Evolutionary conservation across 331 rosid genomes (phyloP).

Genomic region (Dryas integrifolia): DNA sequence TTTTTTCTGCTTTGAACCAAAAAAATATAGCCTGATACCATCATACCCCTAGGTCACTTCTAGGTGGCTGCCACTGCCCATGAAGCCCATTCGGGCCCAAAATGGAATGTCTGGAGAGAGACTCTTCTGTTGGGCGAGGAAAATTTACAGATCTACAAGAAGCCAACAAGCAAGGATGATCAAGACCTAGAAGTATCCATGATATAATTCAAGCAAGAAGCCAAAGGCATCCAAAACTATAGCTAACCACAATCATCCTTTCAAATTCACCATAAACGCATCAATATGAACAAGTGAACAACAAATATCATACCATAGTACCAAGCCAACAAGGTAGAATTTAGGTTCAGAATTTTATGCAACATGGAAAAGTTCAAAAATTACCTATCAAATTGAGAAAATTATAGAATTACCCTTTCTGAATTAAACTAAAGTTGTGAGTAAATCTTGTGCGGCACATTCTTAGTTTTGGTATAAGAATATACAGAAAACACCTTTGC

Average conservation of each 20-base stretch:
- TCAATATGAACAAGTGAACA: no score
- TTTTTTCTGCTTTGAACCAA: conserved; percentile 25
- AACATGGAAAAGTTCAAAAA: background rate
- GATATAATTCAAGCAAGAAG: background rate
- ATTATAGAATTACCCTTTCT: background rate
- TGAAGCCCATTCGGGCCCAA: conserved; percentile 82
- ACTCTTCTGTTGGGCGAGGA: conserved; percentile 72
- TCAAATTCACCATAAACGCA: no score
- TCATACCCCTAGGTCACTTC: conserved; percentile 67
- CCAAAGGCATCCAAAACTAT: no score
- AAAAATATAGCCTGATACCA: conserved; percentile 22
- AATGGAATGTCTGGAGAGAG: conserved; percentile 88
- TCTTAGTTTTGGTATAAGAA: conserved; percentile 11
- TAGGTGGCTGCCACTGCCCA: conserved; percentile 81
- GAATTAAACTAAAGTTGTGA: background rate
- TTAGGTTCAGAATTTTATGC: background rate
- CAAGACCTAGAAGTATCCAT: conserved; percentile 1
- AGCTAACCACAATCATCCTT: no score
- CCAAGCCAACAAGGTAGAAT: background rate
- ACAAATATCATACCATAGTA: background rate
- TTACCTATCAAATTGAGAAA: background rate
- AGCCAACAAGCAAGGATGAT: conserved; percentile 25
- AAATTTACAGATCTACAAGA: conserved; percentile 57
- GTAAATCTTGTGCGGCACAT: conserved; percentile 11
- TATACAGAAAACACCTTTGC: conserved; percentile 1